Conservation (phyloP, 495 filamentous ascomycete species). For the Apodospora peruviana region DNA sequence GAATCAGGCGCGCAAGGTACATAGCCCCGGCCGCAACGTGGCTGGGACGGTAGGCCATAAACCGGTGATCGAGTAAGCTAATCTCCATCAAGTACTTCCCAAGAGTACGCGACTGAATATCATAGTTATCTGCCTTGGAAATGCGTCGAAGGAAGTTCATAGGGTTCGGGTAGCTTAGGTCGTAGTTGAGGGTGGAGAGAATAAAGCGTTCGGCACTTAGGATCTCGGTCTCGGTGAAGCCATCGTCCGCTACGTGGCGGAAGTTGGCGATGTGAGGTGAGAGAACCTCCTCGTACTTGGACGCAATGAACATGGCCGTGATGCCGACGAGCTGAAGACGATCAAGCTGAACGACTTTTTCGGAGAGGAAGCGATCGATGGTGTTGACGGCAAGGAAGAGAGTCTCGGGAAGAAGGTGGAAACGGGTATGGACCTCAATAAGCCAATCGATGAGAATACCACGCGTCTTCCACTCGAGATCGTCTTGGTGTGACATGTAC, state of each 20-base stretch:
- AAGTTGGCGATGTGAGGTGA: conserved; percentile 97
- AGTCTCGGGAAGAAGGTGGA: conserved; percentile 95
- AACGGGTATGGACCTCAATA: conserved; percentile 95
- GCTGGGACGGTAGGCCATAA: conserved; percentile 81
- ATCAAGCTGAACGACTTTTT: conserved; percentile 89
- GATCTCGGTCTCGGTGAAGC: conserved; percentile 92
- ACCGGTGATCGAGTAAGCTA: conserved; percentile 86
- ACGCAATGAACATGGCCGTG: conserved; percentile 98
- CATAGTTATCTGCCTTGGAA: conserved; percentile 97
- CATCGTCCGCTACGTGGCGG: conserved; percentile 92
- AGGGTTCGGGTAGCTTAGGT: conserved; percentile 96
- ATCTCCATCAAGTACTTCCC: conserved; percentile 99
- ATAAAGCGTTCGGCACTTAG: conserved; percentile 95
- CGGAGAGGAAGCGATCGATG: conserved; percentile 93
- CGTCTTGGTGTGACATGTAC: conserved; percentile 90
- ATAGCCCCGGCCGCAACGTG: conserved; percentile 88
- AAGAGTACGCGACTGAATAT: conserved; percentile 92
- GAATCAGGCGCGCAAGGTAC: conserved; percentile 86
- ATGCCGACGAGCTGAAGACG: conserved; percentile 94
- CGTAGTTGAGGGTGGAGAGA: conserved; percentile 84
- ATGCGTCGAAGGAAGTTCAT: conserved; percentile 99
- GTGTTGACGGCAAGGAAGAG: conserved; percentile 96
- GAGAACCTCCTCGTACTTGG: conserved; percentile 97
- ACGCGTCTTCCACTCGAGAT: conserved; percentile 97
- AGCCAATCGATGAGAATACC: conserved; percentile 98